Base-by-base conservation (phyloP, 2,329 filamentous ascomycete genomes). In the Phialophora expanda region DNA sequence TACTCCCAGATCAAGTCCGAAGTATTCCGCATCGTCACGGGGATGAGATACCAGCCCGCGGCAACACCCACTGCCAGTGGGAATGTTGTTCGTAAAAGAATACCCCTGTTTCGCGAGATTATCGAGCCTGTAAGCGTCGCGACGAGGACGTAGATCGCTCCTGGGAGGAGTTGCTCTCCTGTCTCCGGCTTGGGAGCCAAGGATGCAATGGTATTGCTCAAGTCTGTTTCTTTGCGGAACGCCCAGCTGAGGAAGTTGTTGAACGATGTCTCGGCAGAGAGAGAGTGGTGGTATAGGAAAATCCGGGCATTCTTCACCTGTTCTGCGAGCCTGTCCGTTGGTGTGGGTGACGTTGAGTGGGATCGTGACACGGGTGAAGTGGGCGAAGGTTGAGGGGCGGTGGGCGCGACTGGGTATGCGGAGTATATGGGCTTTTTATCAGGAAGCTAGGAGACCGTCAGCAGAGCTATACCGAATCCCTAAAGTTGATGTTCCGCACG, bases 81-180 rank as follows among this genome's bases (percentile, higher is more conserved):
- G 1, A 91, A 85, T 1, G 89, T 83, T 61, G 89, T 88, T 72
- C 95, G 89, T 61, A 99, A 82, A 69, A 97, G 78, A 69, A 98
- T 85, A 78, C 90, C 93, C 73, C 94, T 89, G 83, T 96, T 96
- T 69, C 94, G 88, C 62, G 91, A 88, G 62, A 97, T 83, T 77
- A 99, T 98, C 78, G 88, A 93, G 73, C 94, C 95, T 41, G 95
- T 92, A 93, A 99, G 97, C 74, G 92, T 89, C 50, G 93, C 90
- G 56, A 99, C 93, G 32, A 97, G 86, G 55, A 98, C 93, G 81
- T 98, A 98, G 72, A 98, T 87, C 66, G 88, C 84, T 28, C 94
- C 94, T 38, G 95, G 95, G 80, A 98, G 89, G 64, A 99, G 85
- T 76, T 89, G 88, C 84, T 99, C 95, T 77, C 91, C 91, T 67